phyloP scores from a whole-genome alignment of 176 grass and related monocot genomes.

The Miscanthus lutarioriparius region DNA sequence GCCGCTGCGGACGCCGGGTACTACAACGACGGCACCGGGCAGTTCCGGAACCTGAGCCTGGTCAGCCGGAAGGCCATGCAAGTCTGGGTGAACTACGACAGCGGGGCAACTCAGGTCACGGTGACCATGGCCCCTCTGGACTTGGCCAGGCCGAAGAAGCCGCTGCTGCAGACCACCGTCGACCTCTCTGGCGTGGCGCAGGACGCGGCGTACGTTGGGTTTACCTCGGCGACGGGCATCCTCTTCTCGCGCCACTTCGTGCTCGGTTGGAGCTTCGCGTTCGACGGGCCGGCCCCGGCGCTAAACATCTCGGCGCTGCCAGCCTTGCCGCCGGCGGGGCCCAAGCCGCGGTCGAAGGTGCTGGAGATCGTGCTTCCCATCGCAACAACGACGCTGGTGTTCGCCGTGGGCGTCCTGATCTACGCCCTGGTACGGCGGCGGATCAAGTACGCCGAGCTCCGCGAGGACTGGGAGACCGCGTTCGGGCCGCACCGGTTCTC shows the following conservation, averaged over 20 bases:
- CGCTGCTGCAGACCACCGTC: conserved; percentile 34
- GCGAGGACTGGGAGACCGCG: conserved; percentile 55
- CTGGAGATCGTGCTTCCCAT: conserved; percentile 35
- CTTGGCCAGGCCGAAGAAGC: conserved; percentile 29
- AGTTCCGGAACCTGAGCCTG: conserved; percentile 32
- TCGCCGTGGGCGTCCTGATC: neutral
- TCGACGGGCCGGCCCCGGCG: conserved; percentile 46
- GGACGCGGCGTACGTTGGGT: conserved; percentile 53
- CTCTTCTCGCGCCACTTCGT: conserved; percentile 64
- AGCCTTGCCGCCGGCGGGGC: conserved; percentile 17
- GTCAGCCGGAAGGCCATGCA: conserved; percentile 55
- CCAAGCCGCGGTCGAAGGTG: conserved; percentile 32
- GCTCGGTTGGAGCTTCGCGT: conserved; percentile 71
- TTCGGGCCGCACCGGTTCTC: conserved; percentile 48
- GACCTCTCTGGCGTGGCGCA: conserved; percentile 31
- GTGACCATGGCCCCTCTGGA: conserved; percentile 45
- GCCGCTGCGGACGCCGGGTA: conserved; percentile 26
- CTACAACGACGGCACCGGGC: conserved; percentile 37
- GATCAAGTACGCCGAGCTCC: conserved; percentile 40
- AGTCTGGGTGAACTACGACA: conserved; percentile 53
- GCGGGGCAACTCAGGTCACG: conserved; percentile 6
- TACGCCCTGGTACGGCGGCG: conserved; percentile 14
- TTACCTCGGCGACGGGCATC: conserved; percentile 56
- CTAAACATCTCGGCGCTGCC: conserved; percentile 48
- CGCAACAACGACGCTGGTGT: conserved; percentile 15